phyloP scores from a whole-genome alignment of 768 basidiomycete species.

The Tubosaeta sp. region DNA sequence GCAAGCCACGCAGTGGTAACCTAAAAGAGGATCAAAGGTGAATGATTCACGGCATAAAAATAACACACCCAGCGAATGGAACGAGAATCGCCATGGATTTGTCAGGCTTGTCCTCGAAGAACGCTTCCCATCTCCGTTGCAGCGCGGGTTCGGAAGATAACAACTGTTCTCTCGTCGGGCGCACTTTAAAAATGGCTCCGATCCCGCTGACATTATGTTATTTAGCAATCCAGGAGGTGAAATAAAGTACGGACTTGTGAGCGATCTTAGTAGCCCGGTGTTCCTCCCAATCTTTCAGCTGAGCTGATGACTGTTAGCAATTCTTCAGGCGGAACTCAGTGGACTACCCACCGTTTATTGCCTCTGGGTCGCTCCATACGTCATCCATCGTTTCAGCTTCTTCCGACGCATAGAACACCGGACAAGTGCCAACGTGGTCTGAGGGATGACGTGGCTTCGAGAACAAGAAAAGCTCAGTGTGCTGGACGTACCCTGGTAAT shows the following conservation, averaged over 20 bases:
- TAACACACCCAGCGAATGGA: conserved; percentile 35
- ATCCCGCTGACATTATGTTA: conserved; percentile 4
- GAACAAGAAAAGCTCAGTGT: neutral
- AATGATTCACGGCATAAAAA: neutral
- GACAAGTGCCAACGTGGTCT: conserved; percentile 29
- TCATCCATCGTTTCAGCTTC: conserved; percentile 46
- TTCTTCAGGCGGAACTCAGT: conserved; percentile 3
- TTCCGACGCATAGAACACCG: conserved; percentile 37
- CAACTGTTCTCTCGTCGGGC: conserved; percentile 20
- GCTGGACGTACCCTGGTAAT: conserved; percentile 31
- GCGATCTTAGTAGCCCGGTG: conserved; percentile 45
- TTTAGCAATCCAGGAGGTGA: neutral
- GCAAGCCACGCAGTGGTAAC: neutral
- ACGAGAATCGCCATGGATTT: conserved; percentile 34
- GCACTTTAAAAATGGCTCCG: conserved; percentile 21
- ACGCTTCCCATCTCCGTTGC: conserved; percentile 16
- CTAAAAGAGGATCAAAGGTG: conserved; percentile 7
- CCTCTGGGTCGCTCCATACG: conserved; percentile 37
- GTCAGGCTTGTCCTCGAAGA: conserved; percentile 15
- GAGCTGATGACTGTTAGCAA: neutral
- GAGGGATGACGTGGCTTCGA: neutral
- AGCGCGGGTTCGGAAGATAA: conserved; percentile 18
- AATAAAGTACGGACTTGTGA: conserved; percentile 42
- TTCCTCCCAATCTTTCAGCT: conserved; percentile 29
- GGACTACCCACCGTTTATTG: conserved; percentile 34